Percentiles rank a stretch among this genome's conserved stretches.
phyloP scores from a whole-genome alignment of 2,329 filamentous ascomycete species.

The Nemania sp. region DNA sequence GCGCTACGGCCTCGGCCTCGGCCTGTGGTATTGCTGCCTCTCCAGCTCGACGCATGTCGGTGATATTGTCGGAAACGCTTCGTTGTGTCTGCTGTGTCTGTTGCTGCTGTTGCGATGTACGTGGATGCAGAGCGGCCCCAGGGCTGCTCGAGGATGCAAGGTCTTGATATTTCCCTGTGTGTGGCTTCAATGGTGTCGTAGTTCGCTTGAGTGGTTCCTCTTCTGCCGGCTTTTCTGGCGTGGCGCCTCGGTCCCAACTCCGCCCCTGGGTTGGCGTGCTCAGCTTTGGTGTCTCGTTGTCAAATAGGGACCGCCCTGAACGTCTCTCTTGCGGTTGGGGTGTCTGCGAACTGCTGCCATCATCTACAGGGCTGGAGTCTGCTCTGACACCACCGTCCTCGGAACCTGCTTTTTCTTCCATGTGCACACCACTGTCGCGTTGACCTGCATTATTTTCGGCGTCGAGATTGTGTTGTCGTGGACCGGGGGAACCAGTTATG shows the following conservation, averaged over 20 bases:
- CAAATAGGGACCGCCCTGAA: constrained; percentile 44
- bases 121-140: constrained; percentile 33
- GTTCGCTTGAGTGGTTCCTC: constrained; percentile 32
- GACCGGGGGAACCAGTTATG: constrained; percentile 59
- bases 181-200: constrained; percentile 36
- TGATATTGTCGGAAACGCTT: constrained; percentile 57
- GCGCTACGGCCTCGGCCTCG: constrained; percentile 47
- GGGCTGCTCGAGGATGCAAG: constrained; percentile 31
- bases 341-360: constrained; percentile 56
- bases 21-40: constrained; percentile 39
- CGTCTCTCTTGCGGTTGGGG: constrained; percentile 49
- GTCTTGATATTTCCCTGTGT: constrained; percentile 41
- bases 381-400: constrained; percentile 48
- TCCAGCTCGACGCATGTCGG: constrained; percentile 28
- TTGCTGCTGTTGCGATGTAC: constrained; percentile 35
- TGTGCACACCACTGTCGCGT: constrained; percentile 69
- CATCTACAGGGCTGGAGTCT: constrained; percentile 57
- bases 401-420: constrained; percentile 48
- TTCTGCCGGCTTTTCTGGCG: constrained; percentile 33
- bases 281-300: constrained; percentile 46
- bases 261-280: constrained; percentile 40
- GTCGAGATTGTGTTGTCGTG: constrained; percentile 52
- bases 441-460: constrained; percentile 52
- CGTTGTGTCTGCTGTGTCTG: constrained; percentile 38
- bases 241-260: constrained; percentile 25